Percentiles rank a stretch among this genome's conserved stretches.
Conservation (phyloP, 106 monocot genomes). For the Vanilla planifolia region DNA sequence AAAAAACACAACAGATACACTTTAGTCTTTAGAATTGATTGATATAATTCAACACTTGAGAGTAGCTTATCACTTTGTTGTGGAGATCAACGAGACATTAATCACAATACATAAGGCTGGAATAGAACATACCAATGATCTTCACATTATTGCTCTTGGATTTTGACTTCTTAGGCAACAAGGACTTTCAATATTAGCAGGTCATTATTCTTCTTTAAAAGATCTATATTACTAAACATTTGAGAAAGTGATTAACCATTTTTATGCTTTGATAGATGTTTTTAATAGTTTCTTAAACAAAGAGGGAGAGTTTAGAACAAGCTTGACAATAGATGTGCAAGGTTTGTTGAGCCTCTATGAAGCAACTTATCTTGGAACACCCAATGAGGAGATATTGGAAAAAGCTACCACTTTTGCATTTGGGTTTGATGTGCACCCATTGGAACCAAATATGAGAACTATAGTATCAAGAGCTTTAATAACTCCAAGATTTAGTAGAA, state of each 20-base stretch:
- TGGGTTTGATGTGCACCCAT: too few species aligned
- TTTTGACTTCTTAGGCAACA: conserved; percentile 16
- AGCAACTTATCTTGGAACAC: conserved; percentile 20
- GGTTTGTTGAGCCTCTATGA: conserved; percentile 26
- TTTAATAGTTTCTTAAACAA: conserved; percentile 7
- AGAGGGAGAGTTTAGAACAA: neutral
- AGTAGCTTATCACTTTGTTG: conserved; percentile 22
- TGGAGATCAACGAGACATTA: conserved; percentile 13
- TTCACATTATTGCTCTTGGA: conserved; percentile 5
- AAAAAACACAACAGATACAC: neutral
- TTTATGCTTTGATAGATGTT: neutral
- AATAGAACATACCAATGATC: neutral
- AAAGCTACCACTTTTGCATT: conserved; percentile 20
- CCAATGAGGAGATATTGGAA: conserved; percentile 19
- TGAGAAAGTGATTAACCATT: neutral
- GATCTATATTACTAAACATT: neutral
- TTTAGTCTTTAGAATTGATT: conserved; percentile 7
- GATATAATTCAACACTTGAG: conserved; percentile 26
- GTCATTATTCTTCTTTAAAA: neutral
- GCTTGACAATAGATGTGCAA: neutral
- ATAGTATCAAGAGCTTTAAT: too few species aligned
- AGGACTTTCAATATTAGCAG: neutral
- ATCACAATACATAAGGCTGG: neutral
- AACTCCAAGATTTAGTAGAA: too few species aligned
- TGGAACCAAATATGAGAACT: too few species aligned